Evolutionary conservation across 441 rosid species (phyloP).

Genomic region (Viola pubescens): DNA sequence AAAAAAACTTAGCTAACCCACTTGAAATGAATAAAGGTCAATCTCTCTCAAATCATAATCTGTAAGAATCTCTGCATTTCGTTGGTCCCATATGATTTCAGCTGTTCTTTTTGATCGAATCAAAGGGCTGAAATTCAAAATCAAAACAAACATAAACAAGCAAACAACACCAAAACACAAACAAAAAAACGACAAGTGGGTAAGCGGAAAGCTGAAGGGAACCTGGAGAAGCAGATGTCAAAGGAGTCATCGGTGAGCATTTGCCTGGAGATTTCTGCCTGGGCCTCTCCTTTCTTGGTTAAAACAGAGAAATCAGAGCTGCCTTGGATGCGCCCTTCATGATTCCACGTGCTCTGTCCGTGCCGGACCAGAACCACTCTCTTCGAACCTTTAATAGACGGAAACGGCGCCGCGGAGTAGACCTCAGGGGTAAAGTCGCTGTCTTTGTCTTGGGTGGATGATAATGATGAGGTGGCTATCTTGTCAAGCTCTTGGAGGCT

Average conservation of each 20-base stretch:
- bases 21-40: constrained; percentile 87
- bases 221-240: constrained; percentile 82
- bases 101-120: constrained; percentile 77
- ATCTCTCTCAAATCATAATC: constrained; percentile 77
- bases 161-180: not conserved
- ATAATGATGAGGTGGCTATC: constrained; percentile 3
- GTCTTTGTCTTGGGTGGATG: constrained; percentile 2
- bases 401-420: constrained; percentile 30
- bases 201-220: not conserved
- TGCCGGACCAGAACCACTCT: constrained; percentile 90
- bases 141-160: not conserved
- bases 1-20: constrained; percentile 10
- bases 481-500: constrained; percentile 24
- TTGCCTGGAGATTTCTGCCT: constrained; percentile 77
- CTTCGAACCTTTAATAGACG: constrained; percentile 52
- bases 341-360: constrained; percentile 95
- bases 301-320: constrained; percentile 78
- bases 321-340: constrained; percentile 87
- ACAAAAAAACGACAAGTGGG: not conserved
- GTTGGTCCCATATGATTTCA: constrained; percentile 75
- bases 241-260: constrained; percentile 77
- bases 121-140: constrained; percentile 45
- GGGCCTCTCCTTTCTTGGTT: constrained; percentile 80
- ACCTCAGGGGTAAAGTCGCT: constrained; percentile 26
- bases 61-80: constrained; percentile 50